Evolutionary conservation across 805 yeast genomes (phyloP), one percentile per base, ranked within the genome.

Genomic region (Millerago galiae): DNA sequence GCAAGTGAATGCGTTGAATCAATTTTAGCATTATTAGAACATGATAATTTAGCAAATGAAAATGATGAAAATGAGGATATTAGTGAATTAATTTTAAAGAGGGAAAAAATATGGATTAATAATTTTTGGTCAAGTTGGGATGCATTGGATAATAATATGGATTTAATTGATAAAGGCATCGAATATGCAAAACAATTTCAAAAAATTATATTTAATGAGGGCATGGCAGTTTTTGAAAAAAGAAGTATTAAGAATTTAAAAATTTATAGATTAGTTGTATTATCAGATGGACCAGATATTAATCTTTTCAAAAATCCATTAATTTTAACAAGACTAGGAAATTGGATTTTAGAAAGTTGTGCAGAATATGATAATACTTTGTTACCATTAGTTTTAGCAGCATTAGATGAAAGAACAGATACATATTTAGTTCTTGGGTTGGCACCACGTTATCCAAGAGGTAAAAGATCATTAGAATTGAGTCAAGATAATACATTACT

Each of bases 1-100:
- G 98, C 98, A 0, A 85, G 88, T 62, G 99, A 93, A 60, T 88
- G 83, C 56, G 96, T 86, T 4, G 97, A 93, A 56, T 77, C 96
- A 0, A 65, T 93, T 8, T 76, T 89, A 4, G 96, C 98, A 2
- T 61, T 91, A 41, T 65, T 93, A 18, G 97, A 93, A 56, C 75
- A 71, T 41, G 85, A 81, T 44, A 72, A 64, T n/a, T 37, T 47
- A 14, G 61, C 51, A 29, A 7, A 29, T 29, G 11, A 6, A 14
- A 14, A 29, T 2, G 32, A n/a, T 5, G 58, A 54, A 3, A 60
- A 60, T 5, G 61, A 57, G 5, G 63, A 60, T 17, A 58, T 62
- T 36, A 54, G 42, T 15, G 57, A 61, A 8, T 34, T 58, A 42
- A 69, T 73, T 34, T 62, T 60, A 10, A 61, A 60, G 40, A 68